Base-by-base conservation (phyloP, 2,329 filamentous ascomycete species). In the Aspergillus sp. region DNA sequence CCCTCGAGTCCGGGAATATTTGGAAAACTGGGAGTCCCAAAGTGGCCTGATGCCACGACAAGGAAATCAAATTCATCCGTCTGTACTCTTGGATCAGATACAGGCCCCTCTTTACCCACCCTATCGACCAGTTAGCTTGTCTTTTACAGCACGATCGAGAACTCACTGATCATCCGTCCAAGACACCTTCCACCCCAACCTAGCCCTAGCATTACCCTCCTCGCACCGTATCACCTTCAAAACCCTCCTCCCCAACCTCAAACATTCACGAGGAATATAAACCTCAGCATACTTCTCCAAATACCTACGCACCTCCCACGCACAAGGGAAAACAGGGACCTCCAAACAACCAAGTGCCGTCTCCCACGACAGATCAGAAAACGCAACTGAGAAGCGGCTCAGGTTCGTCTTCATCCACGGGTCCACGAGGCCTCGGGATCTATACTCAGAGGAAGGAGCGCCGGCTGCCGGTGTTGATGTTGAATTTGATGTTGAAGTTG, bases 281-380 rank as follows among this genome's bases (percentile, higher is more conserved):
- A 76, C 79, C 37, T 83, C 72, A 4, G 79, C 66, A 69, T 95
- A 96, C 5, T 75, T 77, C 61, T 87, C 79, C 6, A 95, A 78
- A 69, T 96, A 96, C 23, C 77, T 78, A 1, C 90, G 90, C 4
- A 93, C 84, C 75, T 91, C 86, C 85, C 88, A 91, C 0, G 90
- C 91, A 39, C 82, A 85, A 1, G 91, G 91, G 48, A 95, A 87
- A 71, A 88, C 81, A 1, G 88, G 86, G 1, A 79, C 74, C 4
- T 73, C 74, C 1, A 15, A 6, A 5, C 80, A 75, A 8, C 51
- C 58, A 21, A 78, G 63, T 0, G 80, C 76, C 4, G 74, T 75
- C 3, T 82, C 79, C 90, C 90, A 96, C 6, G 89, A 83, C 23
- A 91, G 72, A 69, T 93, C 91, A 2, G 73, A 74, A 40, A 75